Conservation (phyloP, 78 protist species). For the Goniomonas avonlea region DNA sequence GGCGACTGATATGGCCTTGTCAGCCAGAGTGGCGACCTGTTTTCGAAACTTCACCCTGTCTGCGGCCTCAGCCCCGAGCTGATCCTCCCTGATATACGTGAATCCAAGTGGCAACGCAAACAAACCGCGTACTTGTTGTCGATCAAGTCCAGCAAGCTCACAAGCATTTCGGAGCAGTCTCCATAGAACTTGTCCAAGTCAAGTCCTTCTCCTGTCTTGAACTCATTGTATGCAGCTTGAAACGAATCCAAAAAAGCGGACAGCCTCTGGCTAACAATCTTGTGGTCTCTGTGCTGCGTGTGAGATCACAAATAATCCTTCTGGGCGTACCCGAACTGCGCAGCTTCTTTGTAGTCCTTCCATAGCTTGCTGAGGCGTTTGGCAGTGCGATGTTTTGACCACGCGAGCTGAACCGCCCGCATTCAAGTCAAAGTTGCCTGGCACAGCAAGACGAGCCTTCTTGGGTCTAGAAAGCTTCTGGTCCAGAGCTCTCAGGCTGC, state of each 20-base stretch:
- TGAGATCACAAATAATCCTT: neutral
- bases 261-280: slow-evolving; percentile 8
- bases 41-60: too few species aligned
- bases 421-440: neutral
- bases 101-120: too few species aligned
- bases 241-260: neutral
- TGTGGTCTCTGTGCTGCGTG: too few species aligned
- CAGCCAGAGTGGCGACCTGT: too few species aligned
- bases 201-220: neutral
- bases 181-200: neutral
- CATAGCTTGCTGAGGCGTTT: neutral
- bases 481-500: too few species aligned
- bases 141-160: neutral
- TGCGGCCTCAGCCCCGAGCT: too few species aligned
- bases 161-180: slow-evolving; percentile 4
- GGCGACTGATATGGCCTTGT: too few species aligned
- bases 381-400: slow-evolving; percentile 1
- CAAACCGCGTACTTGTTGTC: too few species aligned
- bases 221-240: neutral
- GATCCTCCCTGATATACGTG: too few species aligned
- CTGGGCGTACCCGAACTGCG: neutral
- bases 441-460: too few species aligned
- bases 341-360: slow-evolving; percentile 3
- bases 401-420: neutral
- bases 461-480: too few species aligned